These are phyloP conservation scores for Priceomyces carsonii DNA, from an alignment of 805 yeast genomes.

Conservation along the genomic window DNA sequence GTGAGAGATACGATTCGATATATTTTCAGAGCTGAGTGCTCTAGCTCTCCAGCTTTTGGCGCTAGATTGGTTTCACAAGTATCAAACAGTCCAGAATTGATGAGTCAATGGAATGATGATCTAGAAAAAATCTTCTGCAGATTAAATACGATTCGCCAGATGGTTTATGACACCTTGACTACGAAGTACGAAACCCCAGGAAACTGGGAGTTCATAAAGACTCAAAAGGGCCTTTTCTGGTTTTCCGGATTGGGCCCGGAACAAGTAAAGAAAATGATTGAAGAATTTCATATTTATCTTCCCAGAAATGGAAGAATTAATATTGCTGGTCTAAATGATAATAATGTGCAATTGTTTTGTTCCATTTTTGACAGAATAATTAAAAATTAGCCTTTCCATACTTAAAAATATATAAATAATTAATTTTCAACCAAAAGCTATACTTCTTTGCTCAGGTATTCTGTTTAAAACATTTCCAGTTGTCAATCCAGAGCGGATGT, in stretches of 20 bases:
- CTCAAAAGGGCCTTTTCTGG: slow-evolving; percentile 35
- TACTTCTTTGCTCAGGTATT: slow-evolving; percentile 66
- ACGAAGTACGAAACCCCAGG: slow-evolving; percentile 29
- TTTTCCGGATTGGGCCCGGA: slow-evolving; percentile 27
- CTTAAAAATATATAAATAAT: too few species aligned
- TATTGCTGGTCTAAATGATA: slow-evolving; percentile 33
- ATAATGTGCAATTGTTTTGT: slow-evolving; percentile 29
- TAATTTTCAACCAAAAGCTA: too few species aligned
- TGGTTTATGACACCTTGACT: slow-evolving; percentile 20
- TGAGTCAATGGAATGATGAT: slow-evolving; percentile 25
- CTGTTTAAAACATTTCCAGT: slow-evolving; percentile 64
- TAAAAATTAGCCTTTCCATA: slow-evolving; percentile 12
- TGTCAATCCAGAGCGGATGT: slow-evolving; percentile 51
- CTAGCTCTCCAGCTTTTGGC: slow-evolving; percentile 37
- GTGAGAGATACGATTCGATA: slow-evolving; percentile 1
- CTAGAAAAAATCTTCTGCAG: slow-evolving; percentile 22
- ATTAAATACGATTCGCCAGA: slow-evolving; percentile 23
- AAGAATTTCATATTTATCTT: slow-evolving; percentile 29
- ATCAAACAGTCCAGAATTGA: slow-evolving; percentile 14
- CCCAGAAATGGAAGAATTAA: slow-evolving; percentile 33
- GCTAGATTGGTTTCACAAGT: slow-evolving; percentile 30
- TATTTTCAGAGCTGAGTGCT: slow-evolving; percentile 26
- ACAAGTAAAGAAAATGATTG: slow-evolving; percentile 23
- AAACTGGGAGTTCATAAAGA: slow-evolving; percentile 25
- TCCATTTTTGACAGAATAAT: slow-evolving; percentile 26